phyloP scores from a whole-genome alignment of 441 rosid species.

The Dalechampia spathulata region DNA sequence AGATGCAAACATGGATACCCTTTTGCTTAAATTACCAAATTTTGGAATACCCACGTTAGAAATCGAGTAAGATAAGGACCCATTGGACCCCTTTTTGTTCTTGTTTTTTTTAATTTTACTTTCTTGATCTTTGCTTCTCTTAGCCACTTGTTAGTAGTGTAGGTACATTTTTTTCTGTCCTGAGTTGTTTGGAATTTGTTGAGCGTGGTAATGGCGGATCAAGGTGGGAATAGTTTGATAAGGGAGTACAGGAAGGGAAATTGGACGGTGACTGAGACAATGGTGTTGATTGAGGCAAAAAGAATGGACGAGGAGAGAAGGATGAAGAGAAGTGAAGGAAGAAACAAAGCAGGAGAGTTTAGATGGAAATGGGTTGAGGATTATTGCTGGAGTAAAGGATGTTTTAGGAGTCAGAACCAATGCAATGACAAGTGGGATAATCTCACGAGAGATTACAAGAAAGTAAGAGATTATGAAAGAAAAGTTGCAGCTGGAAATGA shows the following conservation, averaged over 20 bases:
- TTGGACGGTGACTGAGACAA: constrained; percentile 74
- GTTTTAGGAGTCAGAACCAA: constrained; percentile 86
- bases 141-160: neutral
- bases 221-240: constrained; percentile 34
- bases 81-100: constrained; percentile 11
- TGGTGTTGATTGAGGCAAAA: constrained; percentile 81
- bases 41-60: no score
- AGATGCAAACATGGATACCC: no score
- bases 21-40: no score
- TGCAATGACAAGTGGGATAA: constrained; percentile 98
- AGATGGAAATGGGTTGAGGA: constrained; percentile 98
- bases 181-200: constrained; percentile 13
- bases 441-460: constrained; percentile 95
- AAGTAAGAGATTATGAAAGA: constrained; percentile 64
- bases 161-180: neutral
- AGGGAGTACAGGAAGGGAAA: constrained; percentile 90
- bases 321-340: constrained; percentile 46
- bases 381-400: constrained; percentile 67
- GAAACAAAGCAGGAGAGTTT: constrained; percentile 59
- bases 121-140: neutral
- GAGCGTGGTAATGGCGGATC: constrained; percentile 36
- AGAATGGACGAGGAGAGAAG: constrained; percentile 83
- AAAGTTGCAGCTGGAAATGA: constrained; percentile 21
- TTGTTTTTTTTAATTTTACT: neutral
- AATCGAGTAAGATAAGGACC: constrained; percentile 10